A percentile compares a stretch with the other conserved stretches of the same genome.
phyloP scores from a whole-genome alignment of 352 stramenopile genomes.

The Aphanomyces euteiches region DNA sequence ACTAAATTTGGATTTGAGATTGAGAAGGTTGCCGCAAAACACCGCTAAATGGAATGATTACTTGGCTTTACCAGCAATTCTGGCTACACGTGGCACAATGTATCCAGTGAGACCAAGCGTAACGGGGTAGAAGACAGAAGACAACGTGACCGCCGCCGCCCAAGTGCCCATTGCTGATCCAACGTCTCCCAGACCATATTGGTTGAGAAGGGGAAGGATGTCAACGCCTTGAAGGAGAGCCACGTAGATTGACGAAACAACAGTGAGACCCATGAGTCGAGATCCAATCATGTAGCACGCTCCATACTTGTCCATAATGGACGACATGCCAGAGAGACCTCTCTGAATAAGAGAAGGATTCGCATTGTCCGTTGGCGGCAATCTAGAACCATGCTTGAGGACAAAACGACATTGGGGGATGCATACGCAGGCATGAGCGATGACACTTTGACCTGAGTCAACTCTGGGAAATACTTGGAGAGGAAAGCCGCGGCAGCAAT shows the following conservation, averaged over 20 bases:
- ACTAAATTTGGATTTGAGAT: conserved; percentile 65
- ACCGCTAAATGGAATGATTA: background rate
- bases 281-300: conserved; percentile 87
- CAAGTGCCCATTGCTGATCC: conserved; percentile 71
- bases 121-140: conserved; percentile 72
- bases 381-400: background rate
- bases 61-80: conserved; percentile 16
- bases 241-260: conserved; percentile 67
- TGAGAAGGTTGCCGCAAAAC: conserved; percentile 55
- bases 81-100: conserved; percentile 64
- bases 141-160: conserved; percentile 72
- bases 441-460: conserved; percentile 67
- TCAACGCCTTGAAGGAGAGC: conserved; percentile 82
- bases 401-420: background rate
- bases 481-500: conserved; percentile 62
- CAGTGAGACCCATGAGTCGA: conserved; percentile 65
- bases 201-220: conserved; percentile 68
- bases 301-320: conserved; percentile 82
- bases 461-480: conserved; percentile 61
- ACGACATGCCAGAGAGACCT: conserved; percentile 62
- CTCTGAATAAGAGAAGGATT: conserved; percentile 49
- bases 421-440: conserved; percentile 54
- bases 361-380: conserved; percentile 19
- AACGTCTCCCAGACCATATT: conserved; percentile 63
- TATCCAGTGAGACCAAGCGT: conserved; percentile 74